Conservation (phyloP, 2,329 filamentous ascomycete genomes). For the Alternaria viburni region DNA sequence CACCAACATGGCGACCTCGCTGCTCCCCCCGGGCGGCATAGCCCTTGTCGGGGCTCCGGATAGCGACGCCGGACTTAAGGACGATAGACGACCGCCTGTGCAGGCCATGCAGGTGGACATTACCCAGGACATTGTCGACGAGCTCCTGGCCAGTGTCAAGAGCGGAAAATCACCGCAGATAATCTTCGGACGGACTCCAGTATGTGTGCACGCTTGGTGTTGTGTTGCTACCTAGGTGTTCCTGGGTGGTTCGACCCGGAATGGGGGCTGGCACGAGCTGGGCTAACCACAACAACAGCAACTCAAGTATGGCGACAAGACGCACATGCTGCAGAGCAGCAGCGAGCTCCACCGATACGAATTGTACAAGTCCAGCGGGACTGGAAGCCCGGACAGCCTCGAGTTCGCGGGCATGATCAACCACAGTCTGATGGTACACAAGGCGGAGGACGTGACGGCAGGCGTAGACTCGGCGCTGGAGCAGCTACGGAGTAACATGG, state of each 20-base stretch:
- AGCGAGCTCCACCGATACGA: conserved; percentile 63
- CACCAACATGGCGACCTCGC: conserved; percentile 38
- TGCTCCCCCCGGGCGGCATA: conserved; percentile 39
- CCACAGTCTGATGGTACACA: conserved; percentile 62
- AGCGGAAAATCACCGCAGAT: conserved; percentile 48
- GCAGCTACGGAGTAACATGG: conserved; percentile 65
- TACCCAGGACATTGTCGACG: conserved; percentile 49
- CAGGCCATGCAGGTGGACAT: conserved; percentile 53
- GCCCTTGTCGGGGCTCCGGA: conserved; percentile 50
- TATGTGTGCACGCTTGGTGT: conserved; percentile 37
- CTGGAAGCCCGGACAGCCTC: conserved; percentile 46
- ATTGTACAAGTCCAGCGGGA: conserved; percentile 58
- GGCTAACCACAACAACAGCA: conserved; percentile 51
- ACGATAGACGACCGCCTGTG: conserved; percentile 37
- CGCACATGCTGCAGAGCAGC: conserved; percentile 60
- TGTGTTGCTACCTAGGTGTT: conserved; percentile 1
- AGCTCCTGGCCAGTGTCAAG: conserved; percentile 47
- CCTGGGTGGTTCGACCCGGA: conserved; percentile 9
- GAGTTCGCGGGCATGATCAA: conserved; percentile 64
- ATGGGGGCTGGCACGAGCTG: conserved; percentile 25
- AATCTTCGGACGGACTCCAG: conserved; percentile 48
- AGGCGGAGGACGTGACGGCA: conserved; percentile 61
- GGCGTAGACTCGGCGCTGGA: conserved; percentile 66
- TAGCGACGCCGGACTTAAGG: conserved; percentile 40
- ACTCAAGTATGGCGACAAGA: conserved; percentile 64